Conservation (phyloP, 2,329 filamentous ascomycete genomes). For the Neodidymelliopsis sp. region DNA sequence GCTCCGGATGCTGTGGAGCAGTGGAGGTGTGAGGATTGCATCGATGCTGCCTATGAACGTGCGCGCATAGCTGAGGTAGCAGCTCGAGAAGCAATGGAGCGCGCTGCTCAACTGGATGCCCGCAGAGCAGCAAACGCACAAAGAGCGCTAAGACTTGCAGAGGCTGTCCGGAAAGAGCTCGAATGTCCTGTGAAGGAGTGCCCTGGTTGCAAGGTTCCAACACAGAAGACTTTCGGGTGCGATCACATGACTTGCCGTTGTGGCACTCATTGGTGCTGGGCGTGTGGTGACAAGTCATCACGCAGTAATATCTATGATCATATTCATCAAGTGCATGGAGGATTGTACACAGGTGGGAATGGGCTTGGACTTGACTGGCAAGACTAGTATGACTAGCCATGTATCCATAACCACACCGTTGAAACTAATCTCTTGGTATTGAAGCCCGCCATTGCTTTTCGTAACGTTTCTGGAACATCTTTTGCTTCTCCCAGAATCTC, state of each 20-base stretch:
- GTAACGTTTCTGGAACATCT: too few species aligned
- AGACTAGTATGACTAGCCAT: neutral
- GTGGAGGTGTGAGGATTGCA: constrained; percentile 56
- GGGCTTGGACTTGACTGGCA: neutral
- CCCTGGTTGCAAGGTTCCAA: constrained; percentile 46
- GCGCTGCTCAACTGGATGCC: neutral
- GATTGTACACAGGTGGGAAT: neutral
- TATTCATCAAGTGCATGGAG: constrained; percentile 29
- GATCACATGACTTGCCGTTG: constrained; percentile 49
- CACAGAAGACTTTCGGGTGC: constrained; percentile 50
- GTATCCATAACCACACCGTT: too few species aligned
- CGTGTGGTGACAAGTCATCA: constrained; percentile 44
- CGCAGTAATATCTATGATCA: constrained; percentile 49
- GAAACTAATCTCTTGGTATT: too few species aligned
- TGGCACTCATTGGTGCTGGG: constrained; percentile 53
- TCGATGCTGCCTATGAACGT: constrained; percentile 16
- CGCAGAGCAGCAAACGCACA: constrained; percentile 3
- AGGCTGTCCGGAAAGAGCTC: constrained; percentile 23
- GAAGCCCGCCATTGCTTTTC: too few species aligned
- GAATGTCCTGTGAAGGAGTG: constrained; percentile 46
- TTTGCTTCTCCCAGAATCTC: too few species aligned
- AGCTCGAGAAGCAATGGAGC: neutral
- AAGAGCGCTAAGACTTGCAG: neutral
- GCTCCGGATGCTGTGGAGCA: constrained; percentile 46
- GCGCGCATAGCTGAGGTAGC: neutral